Evolutionary conservation across 2,329 filamentous ascomycete species (phyloP).

Genomic region (Aureobasidium sp.): DNA sequence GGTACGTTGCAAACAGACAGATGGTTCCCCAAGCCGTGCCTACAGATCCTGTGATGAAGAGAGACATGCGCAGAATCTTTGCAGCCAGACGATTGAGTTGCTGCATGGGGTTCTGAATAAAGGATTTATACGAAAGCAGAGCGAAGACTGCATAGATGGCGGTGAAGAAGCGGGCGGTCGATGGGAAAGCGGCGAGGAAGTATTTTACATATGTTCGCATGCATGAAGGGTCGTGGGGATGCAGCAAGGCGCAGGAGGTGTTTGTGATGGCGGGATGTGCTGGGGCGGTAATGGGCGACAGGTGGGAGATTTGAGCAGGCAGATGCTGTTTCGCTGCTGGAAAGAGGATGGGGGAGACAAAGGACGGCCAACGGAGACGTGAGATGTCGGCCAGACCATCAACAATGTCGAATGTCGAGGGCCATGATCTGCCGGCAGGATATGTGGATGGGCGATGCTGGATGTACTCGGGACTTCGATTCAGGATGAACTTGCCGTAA

Average conservation of each 20-base stretch:
- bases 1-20: slow-evolving; percentile 75
- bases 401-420: slow-evolving; percentile 65
- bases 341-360: slow-evolving; percentile 80
- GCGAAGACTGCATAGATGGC: slow-evolving; percentile 66
- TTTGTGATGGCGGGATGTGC: slow-evolving; percentile 82
- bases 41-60: slow-evolving; percentile 75
- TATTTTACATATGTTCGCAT: slow-evolving; percentile 80
- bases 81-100: slow-evolving; percentile 61
- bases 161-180: slow-evolving; percentile 69
- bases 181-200: slow-evolving; percentile 76
- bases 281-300: slow-evolving; percentile 71
- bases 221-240: slow-evolving; percentile 83
- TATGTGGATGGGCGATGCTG: slow-evolving; percentile 64
- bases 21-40: slow-evolving; percentile 82
- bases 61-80: slow-evolving; percentile 64
- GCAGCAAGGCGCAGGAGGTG: slow-evolving; percentile 82
- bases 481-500: slow-evolving; percentile 59
- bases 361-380: slow-evolving; percentile 76
- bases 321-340: slow-evolving; percentile 54
- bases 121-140: slow-evolving; percentile 58
- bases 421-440: slow-evolving; percentile 64
- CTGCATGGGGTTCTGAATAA: slow-evolving; percentile 63
- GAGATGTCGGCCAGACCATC: slow-evolving; percentile 79
- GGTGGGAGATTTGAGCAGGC: slow-evolving; percentile 56
- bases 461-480: slow-evolving; percentile 71